phyloP scores from a whole-genome alignment of 2,329 filamentous ascomycete genomes.

The Ilyonectria destructans region DNA sequence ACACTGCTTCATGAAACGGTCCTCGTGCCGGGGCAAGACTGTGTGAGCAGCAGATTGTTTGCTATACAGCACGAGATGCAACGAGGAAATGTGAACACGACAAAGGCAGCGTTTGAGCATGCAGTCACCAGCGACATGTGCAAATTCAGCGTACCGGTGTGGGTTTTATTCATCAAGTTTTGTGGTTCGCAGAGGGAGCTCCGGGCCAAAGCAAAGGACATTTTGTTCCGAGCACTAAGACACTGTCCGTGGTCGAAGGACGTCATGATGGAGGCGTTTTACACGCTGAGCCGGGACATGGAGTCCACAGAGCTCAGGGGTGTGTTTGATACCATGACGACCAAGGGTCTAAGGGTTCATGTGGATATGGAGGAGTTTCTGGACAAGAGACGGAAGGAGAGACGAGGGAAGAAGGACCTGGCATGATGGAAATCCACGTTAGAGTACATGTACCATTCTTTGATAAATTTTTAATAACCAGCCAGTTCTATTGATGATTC shows the following conservation, averaged over 20 bases:
- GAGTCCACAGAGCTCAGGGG: slow-evolving; percentile 65
- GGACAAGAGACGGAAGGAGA: slow-evolving; percentile 51
- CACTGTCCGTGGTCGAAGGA: slow-evolving; percentile 68
- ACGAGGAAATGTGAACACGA: slow-evolving; percentile 65
- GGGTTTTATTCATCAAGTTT: slow-evolving; percentile 68
- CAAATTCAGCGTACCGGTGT: slow-evolving; percentile 61
- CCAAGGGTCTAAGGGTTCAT: slow-evolving; percentile 67
- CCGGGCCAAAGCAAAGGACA: slow-evolving; percentile 61
- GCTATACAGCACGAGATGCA: slow-evolving; percentile 67
- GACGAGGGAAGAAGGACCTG: slow-evolving; percentile 24
- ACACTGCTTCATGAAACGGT: slow-evolving; percentile 72
- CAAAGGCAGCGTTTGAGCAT: slow-evolving; percentile 68
- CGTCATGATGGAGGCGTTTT: slow-evolving; percentile 68
- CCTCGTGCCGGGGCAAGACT: slow-evolving; percentile 58
- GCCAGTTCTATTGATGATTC: no score
- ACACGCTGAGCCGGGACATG: slow-evolving; percentile 61
- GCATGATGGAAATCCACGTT: slow-evolving; percentile 9
- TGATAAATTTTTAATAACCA: not conserved
- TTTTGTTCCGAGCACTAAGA: slow-evolving; percentile 64
- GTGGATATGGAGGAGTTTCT: slow-evolving; percentile 68
- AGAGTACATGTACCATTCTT: not conserved
- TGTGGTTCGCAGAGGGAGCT: slow-evolving; percentile 58
- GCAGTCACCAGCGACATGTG: slow-evolving; percentile 61
- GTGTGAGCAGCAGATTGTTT: slow-evolving; percentile 63
- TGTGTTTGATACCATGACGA: slow-evolving; percentile 64